phyloP scores from a whole-genome alignment of 139 green algal genomes.

The Deuterostichococcus epilithicus region DNA sequence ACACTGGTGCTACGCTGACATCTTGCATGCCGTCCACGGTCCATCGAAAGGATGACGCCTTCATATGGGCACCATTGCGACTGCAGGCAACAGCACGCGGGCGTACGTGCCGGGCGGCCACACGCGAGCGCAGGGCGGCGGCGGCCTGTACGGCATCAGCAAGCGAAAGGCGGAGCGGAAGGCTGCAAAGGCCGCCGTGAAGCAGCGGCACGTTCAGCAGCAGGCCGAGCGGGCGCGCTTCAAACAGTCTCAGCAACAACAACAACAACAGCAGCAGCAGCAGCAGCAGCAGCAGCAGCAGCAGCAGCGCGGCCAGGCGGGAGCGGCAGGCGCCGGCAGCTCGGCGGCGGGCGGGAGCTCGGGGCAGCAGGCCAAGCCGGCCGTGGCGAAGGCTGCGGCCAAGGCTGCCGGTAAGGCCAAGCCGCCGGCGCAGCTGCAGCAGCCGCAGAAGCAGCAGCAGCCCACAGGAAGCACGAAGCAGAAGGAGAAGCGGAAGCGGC shows the following conservation, averaged over 20 bases:
- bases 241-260: constrained; percentile 2
- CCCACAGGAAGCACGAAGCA: background rate
- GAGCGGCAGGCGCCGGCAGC: background rate
- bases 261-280: constrained; percentile 5
- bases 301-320: background rate
- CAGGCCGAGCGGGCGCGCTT: constrained; percentile 6
- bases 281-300: constrained; percentile 1
- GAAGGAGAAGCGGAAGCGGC: background rate
- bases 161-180: constrained; percentile 13
- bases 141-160: background rate
- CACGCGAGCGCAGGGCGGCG: background rate
- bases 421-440: constrained; percentile 3
- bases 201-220: constrained; percentile 4
- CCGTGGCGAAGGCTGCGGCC: no score
- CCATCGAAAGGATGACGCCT: no score
- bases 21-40: no score
- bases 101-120: background rate
- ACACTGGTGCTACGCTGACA: no score
- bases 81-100: constrained; percentile 5
- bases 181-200: constrained; percentile 1
- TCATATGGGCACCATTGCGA: background rate
- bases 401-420: no score
- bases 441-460: background rate
- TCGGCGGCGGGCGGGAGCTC: no score
- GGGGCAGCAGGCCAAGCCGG: no score